A percentile compares a stretch with the other conserved stretches of the same genome.
Evolutionary conservation across 768 basidiomycete species (phyloP).

Genomic region (Sporobolomyces phaffii): DNA sequence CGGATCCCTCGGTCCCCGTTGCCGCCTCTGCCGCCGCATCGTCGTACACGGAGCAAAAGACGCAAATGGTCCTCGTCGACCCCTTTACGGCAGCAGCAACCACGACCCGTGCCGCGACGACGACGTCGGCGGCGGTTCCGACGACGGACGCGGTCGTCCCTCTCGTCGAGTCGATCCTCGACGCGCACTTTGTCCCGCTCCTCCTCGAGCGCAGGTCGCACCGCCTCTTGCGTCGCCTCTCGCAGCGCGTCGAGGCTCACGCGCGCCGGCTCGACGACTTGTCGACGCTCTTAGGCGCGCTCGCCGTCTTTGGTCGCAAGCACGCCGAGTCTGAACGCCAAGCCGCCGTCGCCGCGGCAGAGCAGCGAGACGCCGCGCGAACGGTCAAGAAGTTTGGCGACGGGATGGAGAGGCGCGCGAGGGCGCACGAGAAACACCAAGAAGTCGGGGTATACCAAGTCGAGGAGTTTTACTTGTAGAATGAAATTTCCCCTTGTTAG

Average conservation of each 20-base stretch:
- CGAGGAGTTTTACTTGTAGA: constrained; percentile 29
- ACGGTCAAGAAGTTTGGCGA: constrained; percentile 26
- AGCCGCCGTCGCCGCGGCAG: constrained; percentile 6
- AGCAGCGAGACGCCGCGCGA: neutral
- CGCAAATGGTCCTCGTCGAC: constrained; percentile 8
- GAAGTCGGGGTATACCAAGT: constrained; percentile 32
- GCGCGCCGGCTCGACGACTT: constrained; percentile 25
- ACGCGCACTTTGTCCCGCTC: constrained; percentile 38
- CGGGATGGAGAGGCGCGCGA: constrained; percentile 28
- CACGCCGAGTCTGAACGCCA: constrained; percentile 12
- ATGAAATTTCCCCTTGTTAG: no score
- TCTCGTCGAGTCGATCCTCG: constrained; percentile 35
- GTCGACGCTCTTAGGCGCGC: constrained; percentile 29
- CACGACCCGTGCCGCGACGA: neutral
- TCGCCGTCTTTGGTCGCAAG: constrained; percentile 25
- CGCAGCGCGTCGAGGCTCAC: constrained; percentile 23
- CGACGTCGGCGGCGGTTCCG: neutral
- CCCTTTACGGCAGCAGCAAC: no score
- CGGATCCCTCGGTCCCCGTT: neutral
- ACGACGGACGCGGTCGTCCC: constrained; percentile 30
- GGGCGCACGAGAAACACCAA: constrained; percentile 36
- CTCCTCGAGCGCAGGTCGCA: constrained; percentile 35
- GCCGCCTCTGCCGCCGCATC: neutral
- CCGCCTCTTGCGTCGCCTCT: constrained; percentile 33
- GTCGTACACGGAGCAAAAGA: neutral